Percentiles rank a stretch among this genome's conserved stretches.
Evolutionary conservation across 2,329 filamentous ascomycete species (phyloP).

Genomic region (Nemania abortiva): DNA sequence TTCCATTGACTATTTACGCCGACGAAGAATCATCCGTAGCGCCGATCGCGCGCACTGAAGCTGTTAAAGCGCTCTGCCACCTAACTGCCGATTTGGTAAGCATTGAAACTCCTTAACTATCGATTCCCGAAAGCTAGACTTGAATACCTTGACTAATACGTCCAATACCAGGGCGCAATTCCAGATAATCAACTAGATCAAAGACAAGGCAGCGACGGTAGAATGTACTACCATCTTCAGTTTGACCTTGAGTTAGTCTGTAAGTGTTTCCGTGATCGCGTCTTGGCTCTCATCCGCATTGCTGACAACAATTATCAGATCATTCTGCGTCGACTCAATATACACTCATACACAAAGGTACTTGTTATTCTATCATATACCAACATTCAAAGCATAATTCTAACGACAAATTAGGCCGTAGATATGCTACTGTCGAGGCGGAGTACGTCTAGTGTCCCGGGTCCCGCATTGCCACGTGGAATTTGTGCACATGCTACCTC

Average conservation of each 20-base stretch:
- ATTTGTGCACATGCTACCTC: too few species aligned
- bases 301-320: constrained; percentile 43
- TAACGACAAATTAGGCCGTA: constrained; percentile 50
- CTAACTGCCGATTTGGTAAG: too few species aligned
- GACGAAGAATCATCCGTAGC: too few species aligned
- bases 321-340: constrained; percentile 58
- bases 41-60: too few species aligned
- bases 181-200: constrained; percentile 53
- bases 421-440: constrained; percentile 58
- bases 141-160: too few species aligned
- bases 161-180: constrained; percentile 49
- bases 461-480: too few species aligned
- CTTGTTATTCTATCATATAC: too few species aligned
- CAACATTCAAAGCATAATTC: background rate
- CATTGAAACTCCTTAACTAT: too few species aligned
- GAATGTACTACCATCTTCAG: constrained; percentile 55
- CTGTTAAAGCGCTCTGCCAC: too few species aligned
- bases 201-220: constrained; percentile 53
- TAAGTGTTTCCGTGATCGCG: constrained; percentile 36
- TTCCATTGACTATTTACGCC: too few species aligned
- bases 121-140: too few species aligned
- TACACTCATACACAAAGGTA: constrained; percentile 58
- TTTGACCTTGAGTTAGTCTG: constrained; percentile 43
- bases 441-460: constrained; percentile 54
- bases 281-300: background rate